Evolutionary conservation across 192 early-diverging fungal genomes (phyloP), one percentile per base, ranked within the genome.

Genomic region (Backusella liffmaniae): DNA sequence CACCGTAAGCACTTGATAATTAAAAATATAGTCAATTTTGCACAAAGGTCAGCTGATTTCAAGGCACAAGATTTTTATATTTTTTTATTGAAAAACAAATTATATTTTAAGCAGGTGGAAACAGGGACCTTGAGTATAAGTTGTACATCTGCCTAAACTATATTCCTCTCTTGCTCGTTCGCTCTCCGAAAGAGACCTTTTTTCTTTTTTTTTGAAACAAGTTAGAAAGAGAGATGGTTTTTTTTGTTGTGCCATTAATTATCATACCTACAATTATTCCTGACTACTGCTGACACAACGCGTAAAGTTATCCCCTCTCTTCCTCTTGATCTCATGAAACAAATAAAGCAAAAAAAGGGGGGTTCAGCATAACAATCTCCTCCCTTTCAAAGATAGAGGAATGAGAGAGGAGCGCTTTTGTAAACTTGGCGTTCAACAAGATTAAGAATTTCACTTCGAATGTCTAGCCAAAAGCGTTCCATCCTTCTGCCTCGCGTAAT

Each of bases 361-460:
- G 26, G 21, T 56, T n/a, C n/a, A 21, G 9, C 21, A 56, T 26
- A 56, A 56, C 8, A 26, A 9, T 9, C 53, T 44, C 5, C 32
- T 32, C 32, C 2, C 32, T 26, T 8, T 62, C 56, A 8, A 62
- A 29, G 26, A 10, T 13, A 62, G 56, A 62, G 56, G 56, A 62
- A 62, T 13, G 56, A 62, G 56, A 62, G 56, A 62, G 56, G 56
- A 62, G 56, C 56, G 56, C 56, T 62, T 62, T 62, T 62, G 56
- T 62, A 29, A 62, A 62, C 56, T 62, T 26, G 13, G 29, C 23
- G 56, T 8, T 62, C 56, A 62, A 29, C 56, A 62, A 62, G 56
- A 62, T 62, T 62, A 62, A 62, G 56, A 62, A 62, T 62, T 62
- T 62, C 56, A 29, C 56, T 29, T 62, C 26, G 56, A 29, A 29